These are phyloP conservation scores for Coemansia sp. DNA, from an alignment of 192 early-diverging fungal species.

Conservation along the genomic window DNA sequence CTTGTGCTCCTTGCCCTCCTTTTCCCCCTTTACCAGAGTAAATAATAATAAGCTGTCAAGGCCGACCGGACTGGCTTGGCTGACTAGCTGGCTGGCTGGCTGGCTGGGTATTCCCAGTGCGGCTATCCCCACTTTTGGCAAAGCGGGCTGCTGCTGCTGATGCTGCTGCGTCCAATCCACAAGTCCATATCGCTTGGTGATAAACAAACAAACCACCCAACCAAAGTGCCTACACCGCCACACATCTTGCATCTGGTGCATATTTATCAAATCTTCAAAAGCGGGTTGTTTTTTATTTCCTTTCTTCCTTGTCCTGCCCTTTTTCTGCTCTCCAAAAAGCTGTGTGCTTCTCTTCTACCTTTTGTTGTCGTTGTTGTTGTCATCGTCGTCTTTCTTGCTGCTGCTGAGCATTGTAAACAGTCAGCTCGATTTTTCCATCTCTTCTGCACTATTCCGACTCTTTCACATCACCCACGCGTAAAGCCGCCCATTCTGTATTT, in stretches of 20 bases:
- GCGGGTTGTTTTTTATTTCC: background rate
- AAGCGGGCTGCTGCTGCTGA: background rate
- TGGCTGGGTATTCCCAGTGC: background rate
- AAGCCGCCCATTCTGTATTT: background rate
- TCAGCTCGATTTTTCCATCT: background rate
- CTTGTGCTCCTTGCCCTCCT: too few species aligned
- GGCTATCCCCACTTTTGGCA: slow-evolving; percentile 3
- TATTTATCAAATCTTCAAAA: slow-evolving; percentile 12
- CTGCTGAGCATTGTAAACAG: slow-evolving; percentile 3
- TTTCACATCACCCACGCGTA: background rate
- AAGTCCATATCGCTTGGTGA: background rate
- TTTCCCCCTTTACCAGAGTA: too few species aligned
- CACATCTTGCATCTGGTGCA: slow-evolving; percentile 1
- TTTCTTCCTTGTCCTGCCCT: background rate
- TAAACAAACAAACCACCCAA: slow-evolving; percentile 13
- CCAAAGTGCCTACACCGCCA: slow-evolving; percentile 5
- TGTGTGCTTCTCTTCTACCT: slow-evolving; percentile 5
- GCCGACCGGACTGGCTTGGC: background rate
- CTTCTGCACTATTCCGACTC: background rate
- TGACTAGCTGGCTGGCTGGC: background rate
- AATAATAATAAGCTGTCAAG: too few species aligned
- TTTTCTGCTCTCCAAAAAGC: slow-evolving; percentile 2
- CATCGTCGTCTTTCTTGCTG: background rate
- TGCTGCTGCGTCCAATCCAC: slow-evolving; percentile 4
- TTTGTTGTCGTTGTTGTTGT: background rate